phyloP scores from a whole-genome alignment of 768 basidiomycete species.

The Lanmaoa pseudosensibilis region DNA sequence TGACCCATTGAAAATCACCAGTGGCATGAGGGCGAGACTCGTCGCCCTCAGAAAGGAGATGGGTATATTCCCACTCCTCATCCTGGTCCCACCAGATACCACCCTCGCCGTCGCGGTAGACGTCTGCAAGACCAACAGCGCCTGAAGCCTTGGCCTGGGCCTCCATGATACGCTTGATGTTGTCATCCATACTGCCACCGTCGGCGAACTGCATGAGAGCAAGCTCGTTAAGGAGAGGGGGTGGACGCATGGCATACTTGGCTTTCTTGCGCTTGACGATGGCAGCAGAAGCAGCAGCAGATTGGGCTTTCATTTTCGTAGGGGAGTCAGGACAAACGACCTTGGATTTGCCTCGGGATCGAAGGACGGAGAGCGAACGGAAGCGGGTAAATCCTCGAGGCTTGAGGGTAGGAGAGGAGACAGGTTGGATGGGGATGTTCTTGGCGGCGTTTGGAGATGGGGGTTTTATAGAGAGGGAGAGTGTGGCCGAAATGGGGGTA shows the following conservation, averaged over 20 bases:
- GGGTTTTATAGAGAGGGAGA: conserved; percentile 11
- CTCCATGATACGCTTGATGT: conserved; percentile 55
- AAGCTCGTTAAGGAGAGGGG: conserved; percentile 64
- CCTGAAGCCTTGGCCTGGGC: conserved; percentile 50
- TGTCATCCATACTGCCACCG: conserved; percentile 58
- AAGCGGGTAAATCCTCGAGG: conserved; percentile 43
- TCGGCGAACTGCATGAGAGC: conserved; percentile 69
- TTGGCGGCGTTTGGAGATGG: conserved; percentile 2
- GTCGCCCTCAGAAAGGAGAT: conserved; percentile 48
- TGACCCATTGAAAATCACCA: conserved; percentile 45
- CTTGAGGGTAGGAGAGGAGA: conserved; percentile 13
- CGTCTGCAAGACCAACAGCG: conserved; percentile 42
- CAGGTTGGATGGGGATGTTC: conserved; percentile 21
- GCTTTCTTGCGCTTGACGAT: conserved; percentile 53
- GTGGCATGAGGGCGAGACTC: conserved; percentile 23
- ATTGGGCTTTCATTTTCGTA: conserved; percentile 24
- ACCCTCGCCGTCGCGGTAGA: conserved; percentile 60
- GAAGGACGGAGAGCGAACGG: conserved; percentile 53
- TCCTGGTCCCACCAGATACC: conserved; percentile 72
- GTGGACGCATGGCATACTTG: conserved; percentile 43
- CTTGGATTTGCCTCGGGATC: conserved; percentile 40
- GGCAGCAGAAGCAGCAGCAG: conserved; percentile 25
- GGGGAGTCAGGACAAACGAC: conserved; percentile 30
- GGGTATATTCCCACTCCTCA: conserved; percentile 68
- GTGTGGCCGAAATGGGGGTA: conserved; percentile 39